These are phyloP conservation scores for Isabelozyma rhagii DNA, from an alignment of 805 yeast species.

Conservation along the genomic window DNA sequence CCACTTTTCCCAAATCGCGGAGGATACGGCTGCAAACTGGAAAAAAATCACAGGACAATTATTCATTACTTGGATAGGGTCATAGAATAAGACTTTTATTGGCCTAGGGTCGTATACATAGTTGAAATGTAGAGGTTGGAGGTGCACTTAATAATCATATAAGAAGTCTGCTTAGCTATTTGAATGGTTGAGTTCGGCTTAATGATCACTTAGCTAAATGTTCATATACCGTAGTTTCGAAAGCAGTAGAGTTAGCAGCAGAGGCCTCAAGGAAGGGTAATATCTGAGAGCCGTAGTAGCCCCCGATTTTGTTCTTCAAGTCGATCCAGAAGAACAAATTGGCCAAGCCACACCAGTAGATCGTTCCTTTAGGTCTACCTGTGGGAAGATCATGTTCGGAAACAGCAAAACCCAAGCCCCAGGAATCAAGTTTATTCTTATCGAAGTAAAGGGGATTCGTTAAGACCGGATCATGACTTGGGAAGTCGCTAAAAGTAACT, in stretches of 20 bases:
- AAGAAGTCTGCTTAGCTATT: no score
- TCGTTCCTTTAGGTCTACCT: conserved; percentile 33
- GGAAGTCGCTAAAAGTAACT: conserved; percentile 13
- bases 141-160: no score
- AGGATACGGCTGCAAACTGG: no score
- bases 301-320: conserved; percentile 34
- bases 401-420: conserved; percentile 27
- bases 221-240: conserved; percentile 13
- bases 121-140: no score
- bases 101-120: no score
- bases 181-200: not conserved
- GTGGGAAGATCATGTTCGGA: conserved; percentile 24
- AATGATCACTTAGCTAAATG: not conserved
- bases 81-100: no score
- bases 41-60: no score
- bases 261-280: conserved; percentile 27
- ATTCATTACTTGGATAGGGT: no score
- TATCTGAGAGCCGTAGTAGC: conserved; percentile 35
- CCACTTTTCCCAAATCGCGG: no score
- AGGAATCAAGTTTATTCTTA: conserved; percentile 15
- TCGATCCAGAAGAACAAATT: conserved; percentile 43
- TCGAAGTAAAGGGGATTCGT: conserved; percentile 16
- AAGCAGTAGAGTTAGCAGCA: conserved; percentile 1
- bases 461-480: conserved; percentile 8
- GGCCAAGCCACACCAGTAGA: conserved; percentile 40